Percentiles rank a stretch among this genome's conserved stretches.
phyloP scores from a whole-genome alignment of 306 rosid genomes.

The Inga leiocalycina region DNA sequence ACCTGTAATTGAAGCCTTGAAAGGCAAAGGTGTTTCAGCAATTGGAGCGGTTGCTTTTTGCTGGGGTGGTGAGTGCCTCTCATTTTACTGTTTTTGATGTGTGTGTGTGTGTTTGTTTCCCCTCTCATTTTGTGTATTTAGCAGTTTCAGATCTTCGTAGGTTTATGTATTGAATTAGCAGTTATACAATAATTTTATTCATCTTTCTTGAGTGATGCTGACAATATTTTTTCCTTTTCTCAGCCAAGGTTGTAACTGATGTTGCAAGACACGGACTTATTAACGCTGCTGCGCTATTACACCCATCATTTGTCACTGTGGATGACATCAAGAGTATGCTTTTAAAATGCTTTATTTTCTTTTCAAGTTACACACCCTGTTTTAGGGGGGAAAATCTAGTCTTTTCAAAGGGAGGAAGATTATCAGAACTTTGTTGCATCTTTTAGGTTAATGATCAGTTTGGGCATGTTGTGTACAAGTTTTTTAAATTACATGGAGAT shows the following conservation, averaged over 20 bases:
- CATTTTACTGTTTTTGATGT: not conserved
- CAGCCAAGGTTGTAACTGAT: constrained; percentile 79
- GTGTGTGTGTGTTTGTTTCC: not conserved
- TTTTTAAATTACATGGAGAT: not conserved
- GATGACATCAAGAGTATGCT: constrained; percentile 74
- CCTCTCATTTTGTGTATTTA: not conserved
- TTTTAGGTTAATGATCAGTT: not conserved
- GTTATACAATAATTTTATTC: not conserved
- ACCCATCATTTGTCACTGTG: constrained; percentile 65
- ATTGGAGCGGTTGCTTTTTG: constrained; percentile 76
- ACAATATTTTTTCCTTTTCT: constrained; percentile 4
- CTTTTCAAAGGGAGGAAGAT: constrained; percentile 5
- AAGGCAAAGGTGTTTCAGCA: constrained; percentile 60
- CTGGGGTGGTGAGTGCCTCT: constrained; percentile 79
- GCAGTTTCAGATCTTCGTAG: not conserved
- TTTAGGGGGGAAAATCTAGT: not conserved
- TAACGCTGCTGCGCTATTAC: constrained; percentile 62
- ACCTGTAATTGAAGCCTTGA: constrained; percentile 60
- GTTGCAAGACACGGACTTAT: constrained; percentile 51
- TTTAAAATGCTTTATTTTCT: constrained; percentile 16
- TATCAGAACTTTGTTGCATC: not conserved
- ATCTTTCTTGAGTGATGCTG: not conserved
- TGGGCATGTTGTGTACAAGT: not conserved
- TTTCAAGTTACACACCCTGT: constrained; percentile 15
- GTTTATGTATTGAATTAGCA: constrained; percentile 6